Percentiles rank a stretch among this genome's conserved stretches.
Evolutionary conservation across 768 basidiomycete genomes (phyloP).

Genomic region (Suillus cothurnatus): DNA sequence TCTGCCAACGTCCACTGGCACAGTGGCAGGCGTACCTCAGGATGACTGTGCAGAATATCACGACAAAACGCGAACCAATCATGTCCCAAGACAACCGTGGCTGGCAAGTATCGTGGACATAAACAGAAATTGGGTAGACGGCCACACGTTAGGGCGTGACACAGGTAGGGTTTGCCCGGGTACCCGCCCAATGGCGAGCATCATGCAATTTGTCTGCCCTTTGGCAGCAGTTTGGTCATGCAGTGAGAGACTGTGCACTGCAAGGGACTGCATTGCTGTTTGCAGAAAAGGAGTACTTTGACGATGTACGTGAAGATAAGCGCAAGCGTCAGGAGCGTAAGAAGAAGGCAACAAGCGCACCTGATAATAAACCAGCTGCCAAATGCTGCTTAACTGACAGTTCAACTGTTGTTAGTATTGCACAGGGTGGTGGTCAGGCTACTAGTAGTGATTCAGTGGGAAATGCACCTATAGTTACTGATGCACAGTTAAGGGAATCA

Average conservation of each 20-base stretch:
- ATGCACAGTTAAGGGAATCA: neutral
- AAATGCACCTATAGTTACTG: neutral
- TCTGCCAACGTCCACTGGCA: no score
- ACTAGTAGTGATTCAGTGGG: neutral
- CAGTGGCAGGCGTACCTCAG: no score
- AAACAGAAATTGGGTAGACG: no score
- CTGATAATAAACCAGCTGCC: neutral
- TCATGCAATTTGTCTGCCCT: slow-evolving; percentile 19
- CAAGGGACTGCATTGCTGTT: slow-evolving; percentile 28
- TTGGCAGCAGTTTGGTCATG: slow-evolving; percentile 39
- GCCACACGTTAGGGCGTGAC: no score
- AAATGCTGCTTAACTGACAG: neutral
- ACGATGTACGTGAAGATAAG: slow-evolving; percentile 20
- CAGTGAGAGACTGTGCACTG: slow-evolving; percentile 16
- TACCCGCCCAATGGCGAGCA: no score
- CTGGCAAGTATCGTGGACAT: no score
- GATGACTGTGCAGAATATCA: no score
- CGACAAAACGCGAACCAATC: no score
- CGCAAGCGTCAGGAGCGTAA: neutral
- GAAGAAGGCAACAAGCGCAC: neutral
- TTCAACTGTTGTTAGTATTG: neutral
- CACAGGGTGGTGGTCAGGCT: neutral
- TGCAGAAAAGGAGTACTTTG: slow-evolving; percentile 31
- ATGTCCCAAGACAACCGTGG: no score
- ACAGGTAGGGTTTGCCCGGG: no score